Evolutionary conservation across 2,329 filamentous ascomycete species (phyloP).

Genomic region (Cadophora sp.): DNA sequence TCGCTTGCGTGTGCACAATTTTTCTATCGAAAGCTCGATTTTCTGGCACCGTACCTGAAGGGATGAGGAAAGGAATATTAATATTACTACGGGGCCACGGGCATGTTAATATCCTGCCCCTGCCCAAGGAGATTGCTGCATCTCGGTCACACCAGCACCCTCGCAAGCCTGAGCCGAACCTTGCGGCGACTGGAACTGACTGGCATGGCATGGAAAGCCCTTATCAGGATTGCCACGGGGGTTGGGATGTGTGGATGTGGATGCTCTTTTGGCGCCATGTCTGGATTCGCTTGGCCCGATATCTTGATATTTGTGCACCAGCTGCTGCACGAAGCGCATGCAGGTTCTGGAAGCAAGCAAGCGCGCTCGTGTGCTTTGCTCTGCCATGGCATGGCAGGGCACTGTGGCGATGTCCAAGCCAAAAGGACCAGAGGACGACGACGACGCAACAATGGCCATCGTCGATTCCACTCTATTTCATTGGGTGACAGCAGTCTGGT

Average conservation of each 20-base stretch:
- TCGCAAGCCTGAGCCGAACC: slow-evolving; percentile 4
- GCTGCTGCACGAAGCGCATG: too few species aligned
- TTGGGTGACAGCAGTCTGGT: background rate
- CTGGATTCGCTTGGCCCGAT: background rate
- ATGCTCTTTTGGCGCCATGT: slow-evolving; percentile 11
- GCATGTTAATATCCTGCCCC: slow-evolving; percentile 20
- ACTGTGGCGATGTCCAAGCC: slow-evolving; percentile 3
- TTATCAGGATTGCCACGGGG: slow-evolving; percentile 10
- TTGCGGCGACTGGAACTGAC: background rate
- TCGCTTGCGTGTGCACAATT: background rate
- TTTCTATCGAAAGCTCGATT: background rate
- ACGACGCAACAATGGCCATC: slow-evolving; percentile 9
- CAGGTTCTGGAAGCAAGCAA: slow-evolving; percentile 1
- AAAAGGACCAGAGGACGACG: background rate
- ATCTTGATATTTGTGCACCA: too few species aligned
- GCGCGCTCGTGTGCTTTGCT: background rate
- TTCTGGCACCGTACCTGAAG: background rate
- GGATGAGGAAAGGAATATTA: too few species aligned
- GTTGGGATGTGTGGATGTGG: slow-evolving; percentile 2
- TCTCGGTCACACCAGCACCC: slow-evolving; percentile 14
- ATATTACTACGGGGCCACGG: slow-evolving; percentile 1
- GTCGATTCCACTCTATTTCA: background rate
- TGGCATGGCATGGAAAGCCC: background rate
- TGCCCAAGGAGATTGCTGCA: slow-evolving; percentile 22
- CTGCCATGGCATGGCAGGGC: background rate